Percentiles rank a stretch among this genome's conserved stretches.
These are phyloP conservation scores for Neurospora pannonica DNA, from an alignment of 495 filamentous ascomycete species.

Conservation along the genomic window DNA sequence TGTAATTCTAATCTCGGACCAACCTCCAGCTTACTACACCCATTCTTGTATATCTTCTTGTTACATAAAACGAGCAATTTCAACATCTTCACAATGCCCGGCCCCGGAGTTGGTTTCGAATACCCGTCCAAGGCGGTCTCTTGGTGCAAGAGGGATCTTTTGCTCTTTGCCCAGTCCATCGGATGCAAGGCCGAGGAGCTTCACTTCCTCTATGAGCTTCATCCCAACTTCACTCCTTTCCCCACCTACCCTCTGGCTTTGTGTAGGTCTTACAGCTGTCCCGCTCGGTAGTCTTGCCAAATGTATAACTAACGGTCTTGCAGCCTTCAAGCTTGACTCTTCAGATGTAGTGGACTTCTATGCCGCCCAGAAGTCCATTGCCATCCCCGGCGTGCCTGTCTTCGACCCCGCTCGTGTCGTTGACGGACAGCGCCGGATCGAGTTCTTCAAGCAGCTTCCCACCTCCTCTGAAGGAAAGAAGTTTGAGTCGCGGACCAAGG, in stretches of 20 bases:
- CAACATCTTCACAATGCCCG: conserved; percentile 26
- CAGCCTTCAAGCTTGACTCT: conserved; percentile 71
- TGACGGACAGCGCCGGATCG: conserved; percentile 76
- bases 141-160: conserved; percentile 78
- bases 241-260: conserved; percentile 81
- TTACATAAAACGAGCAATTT: background rate
- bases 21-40: background rate
- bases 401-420: conserved; percentile 68
- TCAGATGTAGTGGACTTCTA: conserved; percentile 85
- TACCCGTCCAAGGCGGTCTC: conserved; percentile 61
- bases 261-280: conserved; percentile 36
- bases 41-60: background rate
- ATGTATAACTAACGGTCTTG: background rate
- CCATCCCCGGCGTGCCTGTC: conserved; percentile 67
- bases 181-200: conserved; percentile 76
- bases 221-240: conserved; percentile 75
- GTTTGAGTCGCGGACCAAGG: conserved; percentile 71
- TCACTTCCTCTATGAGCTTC: conserved; percentile 83
- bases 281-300: background rate
- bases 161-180: conserved; percentile 83
- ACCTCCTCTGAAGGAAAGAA: conserved; percentile 57
- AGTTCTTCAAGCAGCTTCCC: conserved; percentile 70
- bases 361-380: conserved; percentile 44
- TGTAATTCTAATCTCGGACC: background rate
- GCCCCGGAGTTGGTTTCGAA: conserved; percentile 69